Evolutionary conservation across 495 filamentous ascomycete genomes (phyloP), one percentile per base, ranked within the genome.

Genomic region (Penicillium pulvis): DNA sequence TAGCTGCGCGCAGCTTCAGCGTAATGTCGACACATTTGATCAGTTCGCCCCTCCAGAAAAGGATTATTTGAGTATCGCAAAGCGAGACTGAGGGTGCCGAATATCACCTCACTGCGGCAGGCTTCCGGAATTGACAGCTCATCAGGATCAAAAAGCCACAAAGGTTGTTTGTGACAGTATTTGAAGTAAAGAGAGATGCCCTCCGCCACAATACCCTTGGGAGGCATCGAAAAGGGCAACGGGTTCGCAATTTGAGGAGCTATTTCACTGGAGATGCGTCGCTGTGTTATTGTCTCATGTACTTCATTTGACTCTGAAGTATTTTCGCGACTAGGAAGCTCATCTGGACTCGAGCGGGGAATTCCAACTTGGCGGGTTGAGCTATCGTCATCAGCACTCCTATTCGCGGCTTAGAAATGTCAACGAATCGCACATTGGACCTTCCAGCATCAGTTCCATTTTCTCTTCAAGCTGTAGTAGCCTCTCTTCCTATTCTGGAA

Each of bases 141-240:
- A n/a, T 73, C 69, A 5, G 66, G 61, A 41, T 77, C 71, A 42
- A 79, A 72, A 24, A 75, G 69, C 76, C 76, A 79, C 12, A 79
- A 62, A 10, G 76, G 76, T 46, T 79, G 76, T 45, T 76, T 69
- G 57, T 79, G 75, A 50, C 76, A 79, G 52, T 70, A 77, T 28
- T 72, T 64, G 11, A 77, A 73, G 33, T 79, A 79, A 8, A 75
- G 65, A 33, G 63, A 64, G 36, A 78, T 59, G 8, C 61, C 64
- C 24, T 66, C 62, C 14, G 63, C 53, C 7, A 78, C 55, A 33
- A 65, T 58, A 0, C 66, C 57, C 16, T 65, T 63, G 0, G 67
- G 56, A 2, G 68, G 64, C 47, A 69, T 63, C 24, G 59, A 33
- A 39, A 65, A 61, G 0, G 68, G 33, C 3, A 60, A 59, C 12